Evolutionary conservation across 2,329 filamentous ascomycete genomes (phyloP), one percentile per base, ranked within the genome.

Genomic region (Trichoderma harzianum): DNA sequence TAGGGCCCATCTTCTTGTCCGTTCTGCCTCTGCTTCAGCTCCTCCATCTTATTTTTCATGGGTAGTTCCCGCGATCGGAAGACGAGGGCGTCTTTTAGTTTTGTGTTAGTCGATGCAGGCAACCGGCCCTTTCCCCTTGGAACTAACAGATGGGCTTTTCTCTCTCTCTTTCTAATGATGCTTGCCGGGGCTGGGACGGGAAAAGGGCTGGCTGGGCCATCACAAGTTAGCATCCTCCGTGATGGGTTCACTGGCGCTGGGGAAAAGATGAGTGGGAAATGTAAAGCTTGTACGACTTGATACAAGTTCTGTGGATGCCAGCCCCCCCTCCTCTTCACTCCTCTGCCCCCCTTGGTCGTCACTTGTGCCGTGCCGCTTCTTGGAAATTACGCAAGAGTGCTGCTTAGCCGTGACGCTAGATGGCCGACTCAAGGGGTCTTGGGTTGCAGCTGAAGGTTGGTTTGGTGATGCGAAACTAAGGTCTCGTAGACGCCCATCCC

Each of bases 121-220:
- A 71, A 71, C 69, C 69, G 69, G 69, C 61, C 69, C 66, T 69
- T 69, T 65, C 39, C 57, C 57, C 66, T 47, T 32, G 47, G 53
- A 60, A 43, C 47, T 53, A 43, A 3, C 16, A 53, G 47, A 53
- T 53, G 47, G 43, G 43, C n/a, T 53, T 24, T 24, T 12, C 10
- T 51, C n/a, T 7, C 43, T 21, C n/a, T 51, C 7, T 47, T n/a
- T 10, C 16, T 47, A 47, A 47, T 47, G 21, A 30, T 36, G 58
- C 30, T 39, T 36, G 21, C 51, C 53, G 63, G 36, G 61, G 61
- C 36, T 63, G 39, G 51, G 39, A 32, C 63, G 24, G 21, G 6
- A 28, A 66, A 53, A 24, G 21, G 47, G 43, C 43, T 51, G 47
- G 62, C 39, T 43, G 39, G 39, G 39, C 62, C 62, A 53, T 65